Conservation (phyloP, 257 asterid species). For the Solanum ossicruentum region DNA sequence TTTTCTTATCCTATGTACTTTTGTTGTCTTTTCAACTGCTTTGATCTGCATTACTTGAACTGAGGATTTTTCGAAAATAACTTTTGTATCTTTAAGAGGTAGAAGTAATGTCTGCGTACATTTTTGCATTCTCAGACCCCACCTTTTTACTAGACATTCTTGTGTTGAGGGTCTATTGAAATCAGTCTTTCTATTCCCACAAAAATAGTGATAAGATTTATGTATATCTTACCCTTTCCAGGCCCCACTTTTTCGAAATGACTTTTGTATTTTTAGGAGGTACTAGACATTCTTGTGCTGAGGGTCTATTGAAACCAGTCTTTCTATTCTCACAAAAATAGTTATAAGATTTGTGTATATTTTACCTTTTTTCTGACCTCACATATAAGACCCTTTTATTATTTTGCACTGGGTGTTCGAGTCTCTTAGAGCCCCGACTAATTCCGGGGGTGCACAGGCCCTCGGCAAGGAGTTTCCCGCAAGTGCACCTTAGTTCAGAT, state of each 20-base stretch:
- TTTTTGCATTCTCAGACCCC: background rate
- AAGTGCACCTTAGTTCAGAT: too few species aligned
- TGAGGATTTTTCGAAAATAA: background rate
- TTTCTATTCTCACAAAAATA: too few species aligned
- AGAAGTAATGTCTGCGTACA: background rate
- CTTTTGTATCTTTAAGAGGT: background rate
- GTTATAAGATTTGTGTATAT: too few species aligned
- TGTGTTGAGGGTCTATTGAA: background rate
- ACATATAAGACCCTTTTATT: background rate
- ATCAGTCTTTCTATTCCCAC: background rate
- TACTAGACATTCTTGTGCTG: too few species aligned
- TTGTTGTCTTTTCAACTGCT: background rate
- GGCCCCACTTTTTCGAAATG: background rate
- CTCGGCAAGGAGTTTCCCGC: too few species aligned
- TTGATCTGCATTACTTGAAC: background rate
- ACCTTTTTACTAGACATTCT: background rate
- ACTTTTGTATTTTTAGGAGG: background rate
- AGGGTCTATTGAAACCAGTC: too few species aligned
- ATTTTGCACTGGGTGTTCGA: too few species aligned
- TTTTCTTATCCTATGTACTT: background rate
- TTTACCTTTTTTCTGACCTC: too few species aligned
- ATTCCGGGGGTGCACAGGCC: too few species aligned
- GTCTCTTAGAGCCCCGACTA: too few species aligned
- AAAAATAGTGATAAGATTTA: background rate
- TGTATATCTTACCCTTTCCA: background rate